phyloP scores from a whole-genome alignment of 2,329 filamentous ascomycete genomes.

The Beauveria asiatica region DNA sequence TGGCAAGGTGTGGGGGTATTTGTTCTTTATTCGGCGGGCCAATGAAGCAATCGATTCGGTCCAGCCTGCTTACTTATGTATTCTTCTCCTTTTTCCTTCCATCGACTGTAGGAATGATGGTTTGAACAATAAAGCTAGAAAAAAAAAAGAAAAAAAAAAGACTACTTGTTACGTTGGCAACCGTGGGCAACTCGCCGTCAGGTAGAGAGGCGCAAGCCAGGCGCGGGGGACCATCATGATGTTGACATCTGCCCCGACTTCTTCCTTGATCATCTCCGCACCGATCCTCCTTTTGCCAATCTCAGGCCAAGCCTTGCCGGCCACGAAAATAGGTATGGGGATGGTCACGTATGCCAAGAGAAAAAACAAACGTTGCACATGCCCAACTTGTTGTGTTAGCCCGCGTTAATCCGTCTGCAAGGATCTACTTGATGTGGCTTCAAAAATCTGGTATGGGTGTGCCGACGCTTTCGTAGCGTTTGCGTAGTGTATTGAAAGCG shows the following conservation, averaged over 20 bases:
- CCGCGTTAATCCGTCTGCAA: neutral
- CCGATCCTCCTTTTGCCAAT: neutral
- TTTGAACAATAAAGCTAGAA: too few species aligned
- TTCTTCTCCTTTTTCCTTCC: neutral
- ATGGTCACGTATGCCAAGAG: neutral
- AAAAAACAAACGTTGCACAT: neutral
- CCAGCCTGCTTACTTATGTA: neutral
- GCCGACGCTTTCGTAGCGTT: neutral
- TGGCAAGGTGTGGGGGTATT: neutral
- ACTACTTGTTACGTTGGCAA: too few species aligned
- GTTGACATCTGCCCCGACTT: neutral
- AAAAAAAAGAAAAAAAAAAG: too few species aligned
- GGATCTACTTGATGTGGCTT: neutral
- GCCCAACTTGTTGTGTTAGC: neutral
- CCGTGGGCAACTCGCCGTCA: too few species aligned
- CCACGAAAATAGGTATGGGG: neutral
- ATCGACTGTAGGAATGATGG: neutral
- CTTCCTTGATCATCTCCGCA: slow-evolving; percentile 1
- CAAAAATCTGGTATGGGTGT: neutral
- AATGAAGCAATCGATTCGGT: neutral
- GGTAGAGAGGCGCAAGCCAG: too few species aligned
- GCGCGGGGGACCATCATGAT: neutral
- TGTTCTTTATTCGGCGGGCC: neutral
- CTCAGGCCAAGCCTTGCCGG: neutral
- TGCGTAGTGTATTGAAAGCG: neutral